Percentiles rank a stretch among this genome's conserved stretches.
Evolutionary conservation across 805 yeast species (phyloP).

Genomic region (Suhomyces sp.): DNA sequence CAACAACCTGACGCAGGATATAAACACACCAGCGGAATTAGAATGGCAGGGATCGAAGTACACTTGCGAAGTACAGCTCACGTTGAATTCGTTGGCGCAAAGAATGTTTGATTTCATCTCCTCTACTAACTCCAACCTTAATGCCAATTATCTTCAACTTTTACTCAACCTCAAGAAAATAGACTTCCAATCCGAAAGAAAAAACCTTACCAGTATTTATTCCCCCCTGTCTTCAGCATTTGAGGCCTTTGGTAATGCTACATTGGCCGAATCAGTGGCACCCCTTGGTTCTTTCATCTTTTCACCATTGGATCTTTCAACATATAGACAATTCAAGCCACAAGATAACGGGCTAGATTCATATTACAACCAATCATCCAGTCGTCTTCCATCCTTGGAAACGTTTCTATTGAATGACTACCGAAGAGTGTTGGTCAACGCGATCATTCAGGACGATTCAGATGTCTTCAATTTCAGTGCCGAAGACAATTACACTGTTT

Average conservation of each 20-base stretch:
- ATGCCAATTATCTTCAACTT: conserved; percentile 34
- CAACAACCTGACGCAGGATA: conserved; percentile 20
- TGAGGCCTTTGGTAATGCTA: conserved; percentile 24
- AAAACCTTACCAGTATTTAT: neutral
- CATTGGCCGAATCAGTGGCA: conserved; percentile 26
- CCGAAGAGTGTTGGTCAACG: conserved; percentile 29
- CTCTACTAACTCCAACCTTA: conserved; percentile 31
- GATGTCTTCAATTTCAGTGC: conserved; percentile 22
- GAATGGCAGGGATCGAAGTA: conserved; percentile 28
- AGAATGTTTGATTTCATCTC: conserved; percentile 18
- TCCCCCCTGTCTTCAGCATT: conserved; percentile 1
- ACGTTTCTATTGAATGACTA: conserved; percentile 26
- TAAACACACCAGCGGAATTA: conserved; percentile 12
- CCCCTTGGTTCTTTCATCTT: conserved; percentile 21
- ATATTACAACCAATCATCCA: conserved; percentile 23
- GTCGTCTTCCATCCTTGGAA: conserved; percentile 26
- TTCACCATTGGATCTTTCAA: conserved; percentile 25
- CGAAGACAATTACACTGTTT: conserved; percentile 21
- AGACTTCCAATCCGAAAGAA: conserved; percentile 12
- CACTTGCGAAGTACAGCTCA: conserved; percentile 29
- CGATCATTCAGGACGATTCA: conserved; percentile 22
- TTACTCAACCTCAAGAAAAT: conserved; percentile 22
- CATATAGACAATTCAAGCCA: too few species aligned
- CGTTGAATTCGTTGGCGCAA: conserved; percentile 23
- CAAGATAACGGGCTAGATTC: neutral